These are phyloP conservation scores for Coniferiporia weirii DNA, from an alignment of 1,284 basidiomycete genomes.

Conservation along the genomic window DNA sequence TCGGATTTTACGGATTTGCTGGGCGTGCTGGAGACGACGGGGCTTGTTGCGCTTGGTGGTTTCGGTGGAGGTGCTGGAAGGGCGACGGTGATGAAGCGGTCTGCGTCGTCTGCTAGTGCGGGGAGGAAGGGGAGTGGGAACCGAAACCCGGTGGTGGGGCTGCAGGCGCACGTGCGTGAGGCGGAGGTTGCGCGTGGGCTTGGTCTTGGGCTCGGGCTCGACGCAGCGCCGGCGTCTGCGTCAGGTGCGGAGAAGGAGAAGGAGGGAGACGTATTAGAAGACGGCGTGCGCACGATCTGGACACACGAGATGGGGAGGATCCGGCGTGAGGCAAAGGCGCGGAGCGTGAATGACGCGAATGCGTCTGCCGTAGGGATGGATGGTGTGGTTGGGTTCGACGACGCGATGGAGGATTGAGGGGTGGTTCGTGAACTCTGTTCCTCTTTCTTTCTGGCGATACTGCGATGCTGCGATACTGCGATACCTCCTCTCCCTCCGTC, in stretches of 20 bases:
- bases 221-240: too few relatives aligned
- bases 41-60: constrained; percentile 52
- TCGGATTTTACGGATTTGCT: constrained; percentile 72
- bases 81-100: constrained; percentile 47
- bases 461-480: neutral
- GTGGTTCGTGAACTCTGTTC: neutral
- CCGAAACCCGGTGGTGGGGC: constrained; percentile 38
- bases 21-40: constrained; percentile 65
- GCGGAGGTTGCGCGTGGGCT: constrained; percentile 64
- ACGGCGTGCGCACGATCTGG: constrained; percentile 68
- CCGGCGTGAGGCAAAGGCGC: constrained; percentile 46
- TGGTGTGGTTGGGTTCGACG: constrained; percentile 36
- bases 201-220: constrained; percentile 46
- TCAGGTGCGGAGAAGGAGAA: constrained; percentile 20
- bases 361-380: constrained; percentile 26
- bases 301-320: constrained; percentile 53
- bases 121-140: constrained; percentile 36
- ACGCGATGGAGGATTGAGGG: constrained; percentile 47
- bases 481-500: neutral
- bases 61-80: constrained; percentile 31
- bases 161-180: constrained; percentile 52
- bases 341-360: constrained; percentile 19
- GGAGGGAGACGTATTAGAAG: constrained; percentile 49
- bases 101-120: constrained; percentile 44
- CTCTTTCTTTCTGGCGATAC: neutral